phyloP scores from a whole-genome alignment of 2,329 filamentous ascomycete genomes.

The Cladophialophora immunda region DNA sequence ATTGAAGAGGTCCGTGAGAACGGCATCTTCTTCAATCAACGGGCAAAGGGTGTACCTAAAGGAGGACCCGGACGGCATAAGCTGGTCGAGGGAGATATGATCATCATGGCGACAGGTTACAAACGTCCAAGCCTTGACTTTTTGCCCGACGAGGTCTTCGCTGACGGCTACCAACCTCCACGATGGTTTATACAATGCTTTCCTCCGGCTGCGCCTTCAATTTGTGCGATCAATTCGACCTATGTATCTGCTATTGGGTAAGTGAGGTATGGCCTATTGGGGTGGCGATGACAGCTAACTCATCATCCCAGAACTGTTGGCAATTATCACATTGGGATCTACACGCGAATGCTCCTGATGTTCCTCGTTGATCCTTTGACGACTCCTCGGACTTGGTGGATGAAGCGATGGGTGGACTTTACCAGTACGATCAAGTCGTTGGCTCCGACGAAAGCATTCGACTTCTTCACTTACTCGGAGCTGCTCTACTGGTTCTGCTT shows the following conservation, averaged over 20 bases:
- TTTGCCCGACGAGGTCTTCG: slow-evolving; percentile 76
- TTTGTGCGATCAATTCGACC: slow-evolving; percentile 85
- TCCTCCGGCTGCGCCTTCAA: slow-evolving; percentile 74
- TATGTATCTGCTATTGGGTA: slow-evolving; percentile 79
- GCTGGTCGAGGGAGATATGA: slow-evolving; percentile 75
- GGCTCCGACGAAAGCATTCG: slow-evolving; percentile 78
- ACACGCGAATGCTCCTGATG: slow-evolving; percentile 85
- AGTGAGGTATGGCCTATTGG: background rate
- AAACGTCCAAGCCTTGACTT: slow-evolving; percentile 77
- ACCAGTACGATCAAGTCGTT: slow-evolving; percentile 74
- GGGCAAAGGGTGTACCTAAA: slow-evolving; percentile 75
- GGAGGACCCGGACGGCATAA: slow-evolving; percentile 75
- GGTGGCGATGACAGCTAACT: slow-evolving; percentile 13
- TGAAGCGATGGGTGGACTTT: slow-evolving; percentile 88
- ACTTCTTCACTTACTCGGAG: slow-evolving; percentile 90
- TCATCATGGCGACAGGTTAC: slow-evolving; percentile 86
- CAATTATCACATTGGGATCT: slow-evolving; percentile 90
- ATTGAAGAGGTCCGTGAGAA: slow-evolving; percentile 71
- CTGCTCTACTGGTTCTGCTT: slow-evolving; percentile 87
- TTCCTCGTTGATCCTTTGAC: slow-evolving; percentile 82
- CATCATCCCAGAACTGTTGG: slow-evolving; percentile 66
- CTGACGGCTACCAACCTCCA: slow-evolving; percentile 76
- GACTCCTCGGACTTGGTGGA: slow-evolving; percentile 74
- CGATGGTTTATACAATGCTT: slow-evolving; percentile 93
- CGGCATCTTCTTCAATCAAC: slow-evolving; percentile 75